Evolutionary conservation across 2,329 filamentous ascomycete species (phyloP).

Genomic region (Coniochaeta sp.): DNA sequence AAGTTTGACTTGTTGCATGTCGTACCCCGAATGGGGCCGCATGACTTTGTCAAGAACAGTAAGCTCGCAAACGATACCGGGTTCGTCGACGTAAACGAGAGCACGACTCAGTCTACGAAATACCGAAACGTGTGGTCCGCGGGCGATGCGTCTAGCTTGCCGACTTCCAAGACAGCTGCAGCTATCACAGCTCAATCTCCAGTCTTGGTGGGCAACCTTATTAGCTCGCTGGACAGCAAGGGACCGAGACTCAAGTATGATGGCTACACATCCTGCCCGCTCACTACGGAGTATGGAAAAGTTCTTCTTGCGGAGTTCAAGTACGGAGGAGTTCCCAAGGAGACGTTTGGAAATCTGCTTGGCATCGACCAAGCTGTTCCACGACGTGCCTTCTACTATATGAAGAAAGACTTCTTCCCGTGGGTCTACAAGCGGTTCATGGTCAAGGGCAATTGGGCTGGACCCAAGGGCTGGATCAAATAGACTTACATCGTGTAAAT

Average conservation of each 20-base stretch:
- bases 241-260: conserved; percentile 26
- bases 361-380: conserved; percentile 30
- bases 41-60: conserved; percentile 10
- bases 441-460: conserved; percentile 23
- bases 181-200: conserved; percentile 35
- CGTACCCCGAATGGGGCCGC: conserved; percentile 19
- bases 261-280: conserved; percentile 37
- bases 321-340: conserved; percentile 35
- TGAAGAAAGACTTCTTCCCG: conserved; percentile 37
- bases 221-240: conserved; percentile 25
- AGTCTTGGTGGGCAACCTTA: conserved; percentile 32
- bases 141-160: conserved; percentile 29
- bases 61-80: conserved; percentile 16
- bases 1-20: conserved; percentile 28
- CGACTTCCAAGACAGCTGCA: conserved; percentile 34
- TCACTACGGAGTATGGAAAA: conserved; percentile 34
- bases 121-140: conserved; percentile 31
- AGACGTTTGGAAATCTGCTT: conserved; percentile 28
- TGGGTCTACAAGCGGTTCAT: conserved; percentile 21
- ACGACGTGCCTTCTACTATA: conserved; percentile 27
- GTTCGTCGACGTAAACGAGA: conserved; percentile 14
- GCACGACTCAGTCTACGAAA: conserved; percentile 11
- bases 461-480: conserved; percentile 15
- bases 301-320: conserved; percentile 40
- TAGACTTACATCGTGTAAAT: neutral